Conservation (phyloP, 106 monocot genomes). For the Allium sativum region DNA sequence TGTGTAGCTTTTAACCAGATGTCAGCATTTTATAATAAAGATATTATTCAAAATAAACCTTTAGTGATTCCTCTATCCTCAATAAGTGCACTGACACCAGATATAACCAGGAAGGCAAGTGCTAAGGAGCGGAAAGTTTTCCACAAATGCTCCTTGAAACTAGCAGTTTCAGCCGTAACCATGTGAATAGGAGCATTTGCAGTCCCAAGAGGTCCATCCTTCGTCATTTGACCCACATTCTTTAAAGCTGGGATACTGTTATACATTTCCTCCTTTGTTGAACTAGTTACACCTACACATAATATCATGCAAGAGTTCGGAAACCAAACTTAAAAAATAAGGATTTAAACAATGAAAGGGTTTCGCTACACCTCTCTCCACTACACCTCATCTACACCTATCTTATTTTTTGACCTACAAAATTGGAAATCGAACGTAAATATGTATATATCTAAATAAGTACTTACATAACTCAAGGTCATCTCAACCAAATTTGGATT, state of each 20-base stretch:
- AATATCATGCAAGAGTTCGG: background rate
- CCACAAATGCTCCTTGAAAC: conserved; percentile 96
- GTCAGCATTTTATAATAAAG: background rate
- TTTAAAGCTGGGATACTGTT: conserved; percentile 39
- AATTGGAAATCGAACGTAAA: no score
- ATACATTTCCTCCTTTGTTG: conserved; percentile 41
- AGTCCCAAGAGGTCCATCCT: conserved; percentile 84
- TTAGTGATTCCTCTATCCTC: conserved; percentile 97
- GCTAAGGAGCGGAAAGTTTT: conserved; percentile 81
- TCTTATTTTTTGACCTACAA: no score
- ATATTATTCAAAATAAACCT: conserved; percentile 35
- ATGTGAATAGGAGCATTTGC: conserved; percentile 85
- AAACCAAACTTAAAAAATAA: background rate
- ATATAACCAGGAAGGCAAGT: conserved; percentile 79
- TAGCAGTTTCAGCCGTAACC: conserved; percentile 83
- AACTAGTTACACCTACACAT: conserved; percentile 43
- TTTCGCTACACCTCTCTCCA: no score
- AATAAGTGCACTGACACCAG: conserved; percentile 94
- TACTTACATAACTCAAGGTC: no score
- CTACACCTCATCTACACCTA: no score
- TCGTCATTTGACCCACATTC: conserved; percentile 44
- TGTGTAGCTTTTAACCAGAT: background rate
- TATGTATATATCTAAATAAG: no score
- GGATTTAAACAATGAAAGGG: no score
- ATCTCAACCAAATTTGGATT: no score